Base-by-base conservation (phyloP, 2,329 filamentous ascomycete species). In the Penicillium sp. region DNA sequence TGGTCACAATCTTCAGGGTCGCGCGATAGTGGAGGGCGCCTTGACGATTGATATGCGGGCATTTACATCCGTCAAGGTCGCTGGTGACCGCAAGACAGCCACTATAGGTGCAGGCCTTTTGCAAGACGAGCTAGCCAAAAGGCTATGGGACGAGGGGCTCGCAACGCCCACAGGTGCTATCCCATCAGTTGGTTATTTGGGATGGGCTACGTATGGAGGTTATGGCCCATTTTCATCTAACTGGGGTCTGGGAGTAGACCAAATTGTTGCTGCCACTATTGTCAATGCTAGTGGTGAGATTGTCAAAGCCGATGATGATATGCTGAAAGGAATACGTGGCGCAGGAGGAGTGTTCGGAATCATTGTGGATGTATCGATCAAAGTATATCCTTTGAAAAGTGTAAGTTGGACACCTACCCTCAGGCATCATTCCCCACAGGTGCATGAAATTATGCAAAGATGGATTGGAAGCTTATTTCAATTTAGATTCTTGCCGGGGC, bases 291-390 rank as follows among this genome's bases (percentile, higher is more conserved):
- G 68, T 5, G 77, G 74, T 3, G 57, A 68, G 7, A 60, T 77
- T 1, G 61, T 74, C 6, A 67, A 73, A 5, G 75, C 75, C 1
- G 68, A 72, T 42, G 67, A 71, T 14, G 64, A 65, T 9, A 55
- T 78, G 33, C 59, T 77, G 18, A 68, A 66, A 43, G 74, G 68
- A 1, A 71, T 78, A 18, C 65, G 74, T 1, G 76, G 76, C 2
- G 74, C 66, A 4, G 74, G 75, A 24, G 71, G 74, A 3, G 65
- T 65, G 11, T 70, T 77, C 23, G 75, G 73, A 3, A 63, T 75
- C 11, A 71, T 78, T 43, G 68, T 74, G 7, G 73, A 77, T 57
- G 38, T 77, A 6, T 71, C 66, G 2, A 66, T 78, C 57, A 76
- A 71, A 57, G 62, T 76, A 2, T 76, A 77, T 55, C 49, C 43